Conservation (phyloP, 371 early-diverging fungal species). For the Rhizomucor miehei region DNA sequence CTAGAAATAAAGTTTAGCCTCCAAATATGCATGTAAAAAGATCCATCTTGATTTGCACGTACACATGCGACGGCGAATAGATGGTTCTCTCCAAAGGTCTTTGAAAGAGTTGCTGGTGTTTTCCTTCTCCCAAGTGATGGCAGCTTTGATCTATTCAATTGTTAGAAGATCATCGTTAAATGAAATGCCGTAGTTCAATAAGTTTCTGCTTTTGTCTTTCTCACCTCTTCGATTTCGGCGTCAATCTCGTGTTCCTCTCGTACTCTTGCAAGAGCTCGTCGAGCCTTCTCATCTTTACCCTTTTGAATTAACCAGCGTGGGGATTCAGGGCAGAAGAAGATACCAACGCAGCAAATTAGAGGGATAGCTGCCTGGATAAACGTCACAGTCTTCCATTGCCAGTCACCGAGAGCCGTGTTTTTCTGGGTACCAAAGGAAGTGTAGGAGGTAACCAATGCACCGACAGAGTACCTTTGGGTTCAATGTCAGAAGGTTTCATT, state of each 20-base stretch:
- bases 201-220: too few species aligned
- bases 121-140: conserved; percentile 23
- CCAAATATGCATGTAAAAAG: not conserved
- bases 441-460: conserved; percentile 26
- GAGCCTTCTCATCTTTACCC: conserved; percentile 19
- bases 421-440: conserved; percentile 15
- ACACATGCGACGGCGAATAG: conserved; percentile 20
- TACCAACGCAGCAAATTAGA: conserved; percentile 10
- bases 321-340: conserved; percentile 23
- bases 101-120: conserved; percentile 19
- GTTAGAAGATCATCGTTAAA: not conserved
- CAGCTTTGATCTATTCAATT: conserved; percentile 17
- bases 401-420: conserved; percentile 10
- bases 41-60: not conserved
- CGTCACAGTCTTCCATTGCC: conserved; percentile 26
- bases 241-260: conserved; percentile 24
- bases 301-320: conserved; percentile 24
- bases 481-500: not conserved
- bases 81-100: conserved; percentile 17
- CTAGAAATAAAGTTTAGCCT: conserved; percentile 3
- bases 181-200: too few species aligned
- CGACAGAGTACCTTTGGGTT: conserved; percentile 17
- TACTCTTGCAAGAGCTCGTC: conserved; percentile 15
- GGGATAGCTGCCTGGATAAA: conserved; percentile 22
- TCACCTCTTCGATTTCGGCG: conserved; percentile 19